Percentiles rank a stretch among this genome's conserved stretches.
phyloP scores from a whole-genome alignment of 2,329 filamentous ascomycete genomes.

The Talaromyces sp. region DNA sequence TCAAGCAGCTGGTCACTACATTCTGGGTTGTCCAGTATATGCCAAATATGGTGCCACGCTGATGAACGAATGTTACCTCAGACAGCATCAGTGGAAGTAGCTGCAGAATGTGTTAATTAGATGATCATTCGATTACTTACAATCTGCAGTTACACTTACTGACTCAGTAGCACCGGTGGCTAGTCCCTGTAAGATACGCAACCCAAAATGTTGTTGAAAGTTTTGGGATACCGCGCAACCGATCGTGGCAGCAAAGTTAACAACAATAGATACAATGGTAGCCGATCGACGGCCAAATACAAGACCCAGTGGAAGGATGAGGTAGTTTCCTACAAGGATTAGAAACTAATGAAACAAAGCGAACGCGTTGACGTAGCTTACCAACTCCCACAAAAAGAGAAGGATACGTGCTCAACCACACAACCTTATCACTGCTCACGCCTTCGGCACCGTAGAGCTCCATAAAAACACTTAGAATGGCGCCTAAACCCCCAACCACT shows the following conservation, averaged over 20 bases:
- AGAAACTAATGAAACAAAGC: not conserved
- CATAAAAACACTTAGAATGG: slow-evolving; percentile 39
- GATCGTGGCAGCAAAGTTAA: slow-evolving; percentile 38
- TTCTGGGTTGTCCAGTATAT: slow-evolving; percentile 47
- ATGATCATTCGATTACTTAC: not conserved
- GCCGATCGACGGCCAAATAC: slow-evolving; percentile 43
- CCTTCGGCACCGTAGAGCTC: slow-evolving; percentile 31
- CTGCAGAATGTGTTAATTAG: not conserved
- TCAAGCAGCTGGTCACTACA: slow-evolving; percentile 34
- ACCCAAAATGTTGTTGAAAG: slow-evolving; percentile 41
- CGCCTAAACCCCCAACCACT: slow-evolving; percentile 30
- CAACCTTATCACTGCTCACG: slow-evolving; percentile 32
- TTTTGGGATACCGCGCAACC: slow-evolving; percentile 36
- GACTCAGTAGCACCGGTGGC: slow-evolving; percentile 46
- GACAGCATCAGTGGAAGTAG: slow-evolving; percentile 44
- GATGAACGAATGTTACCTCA: slow-evolving; percentile 46
- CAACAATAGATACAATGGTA: slow-evolving; percentile 34
- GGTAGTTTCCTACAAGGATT: slow-evolving; percentile 30
- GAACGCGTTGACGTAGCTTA: slow-evolving; percentile 10
- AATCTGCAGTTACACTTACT: slow-evolving; percentile 7
- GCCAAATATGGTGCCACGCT: slow-evolving; percentile 40
- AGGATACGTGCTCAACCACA: slow-evolving; percentile 42
- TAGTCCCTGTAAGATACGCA: slow-evolving; percentile 41
- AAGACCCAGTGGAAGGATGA: slow-evolving; percentile 45
- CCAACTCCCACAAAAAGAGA: slow-evolving; percentile 46